Conservation (phyloP, 305 asterid genomes). For the Stenogyne calaminthoides region DNA sequence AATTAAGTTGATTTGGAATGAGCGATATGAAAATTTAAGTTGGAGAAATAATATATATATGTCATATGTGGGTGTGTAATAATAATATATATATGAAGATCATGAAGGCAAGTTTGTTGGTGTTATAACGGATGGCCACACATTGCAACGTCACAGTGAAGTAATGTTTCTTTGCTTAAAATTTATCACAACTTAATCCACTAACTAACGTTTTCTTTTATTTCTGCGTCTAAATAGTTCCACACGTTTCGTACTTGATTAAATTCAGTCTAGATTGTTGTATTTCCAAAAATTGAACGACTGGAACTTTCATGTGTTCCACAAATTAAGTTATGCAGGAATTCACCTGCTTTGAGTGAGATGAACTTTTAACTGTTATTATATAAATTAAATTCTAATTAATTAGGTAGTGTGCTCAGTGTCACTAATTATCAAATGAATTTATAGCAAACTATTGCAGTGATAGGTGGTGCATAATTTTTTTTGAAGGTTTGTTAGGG, state of each 20-base stretch:
- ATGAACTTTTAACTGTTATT: neutral
- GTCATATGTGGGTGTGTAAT: neutral
- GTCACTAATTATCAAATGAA: too few relatives aligned
- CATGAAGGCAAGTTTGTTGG: neutral
- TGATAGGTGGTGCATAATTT: too few relatives aligned
- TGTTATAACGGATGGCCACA: neutral
- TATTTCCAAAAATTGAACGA: neutral
- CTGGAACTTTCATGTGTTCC: neutral
- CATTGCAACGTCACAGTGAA: slow-evolving; percentile 5
- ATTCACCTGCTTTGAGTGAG: neutral
- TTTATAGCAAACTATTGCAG: too few relatives aligned
- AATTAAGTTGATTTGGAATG: neutral
- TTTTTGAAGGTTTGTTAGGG: too few relatives aligned
- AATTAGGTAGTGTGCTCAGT: too few relatives aligned
- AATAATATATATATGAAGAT: neutral
- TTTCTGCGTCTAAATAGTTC: neutral
- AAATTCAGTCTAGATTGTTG: neutral
- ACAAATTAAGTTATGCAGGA: neutral
- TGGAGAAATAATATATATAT: neutral
- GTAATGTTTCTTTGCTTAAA: slow-evolving; percentile 37
- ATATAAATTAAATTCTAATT: too few relatives aligned
- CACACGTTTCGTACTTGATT: neutral
- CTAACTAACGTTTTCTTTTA: neutral
- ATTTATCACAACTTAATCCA: neutral
- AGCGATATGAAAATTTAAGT: neutral